These are phyloP conservation scores for Asterophora parasitica DNA, from an alignment of 768 basidiomycete genomes.

Conservation along the genomic window DNA sequence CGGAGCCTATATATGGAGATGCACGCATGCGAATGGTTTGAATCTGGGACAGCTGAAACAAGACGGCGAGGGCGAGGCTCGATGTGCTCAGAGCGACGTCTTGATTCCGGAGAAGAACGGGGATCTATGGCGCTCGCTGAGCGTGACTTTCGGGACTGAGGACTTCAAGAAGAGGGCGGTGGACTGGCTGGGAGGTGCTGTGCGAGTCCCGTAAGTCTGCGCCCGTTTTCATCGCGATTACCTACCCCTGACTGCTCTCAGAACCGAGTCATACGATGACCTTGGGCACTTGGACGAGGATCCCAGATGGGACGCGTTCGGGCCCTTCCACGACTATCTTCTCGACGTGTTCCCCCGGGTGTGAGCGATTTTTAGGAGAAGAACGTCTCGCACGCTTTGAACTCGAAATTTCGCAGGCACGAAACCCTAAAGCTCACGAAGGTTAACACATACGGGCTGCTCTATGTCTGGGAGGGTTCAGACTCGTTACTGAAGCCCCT, in stretches of 20 bases:
- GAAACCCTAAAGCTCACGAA: constrained; percentile 54
- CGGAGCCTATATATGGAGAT: constrained; percentile 6
- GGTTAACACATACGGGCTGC: constrained; percentile 73
- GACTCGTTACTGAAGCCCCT: constrained; percentile 62
- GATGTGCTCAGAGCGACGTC: constrained; percentile 33
- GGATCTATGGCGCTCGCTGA: constrained; percentile 30
- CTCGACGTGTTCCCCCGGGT: constrained; percentile 52
- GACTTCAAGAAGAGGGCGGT: constrained; percentile 37
- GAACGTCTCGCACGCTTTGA: neutral
- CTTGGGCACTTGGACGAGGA: constrained; percentile 45
- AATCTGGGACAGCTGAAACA: neutral
- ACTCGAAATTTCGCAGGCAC: constrained; percentile 36
- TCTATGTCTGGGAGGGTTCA: constrained; percentile 69
- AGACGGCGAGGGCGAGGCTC: neutral
- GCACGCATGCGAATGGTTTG: neutral
- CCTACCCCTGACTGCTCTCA: constrained; percentile 14
- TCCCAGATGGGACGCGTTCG: constrained; percentile 51
- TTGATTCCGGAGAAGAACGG: constrained; percentile 36
- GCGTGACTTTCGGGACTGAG: constrained; percentile 25
- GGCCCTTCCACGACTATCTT: constrained; percentile 52
- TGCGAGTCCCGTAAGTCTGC: constrained; percentile 35
- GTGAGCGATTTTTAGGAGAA: constrained; percentile 29
- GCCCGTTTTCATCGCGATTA: neutral
- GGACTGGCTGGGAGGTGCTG: constrained; percentile 43
- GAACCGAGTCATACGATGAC: constrained; percentile 51